Evolutionary conservation across 1,139 yeast species (phyloP), one percentile per base, ranked within the genome.

Genomic region (Schwanniomyces etchellsii): DNA sequence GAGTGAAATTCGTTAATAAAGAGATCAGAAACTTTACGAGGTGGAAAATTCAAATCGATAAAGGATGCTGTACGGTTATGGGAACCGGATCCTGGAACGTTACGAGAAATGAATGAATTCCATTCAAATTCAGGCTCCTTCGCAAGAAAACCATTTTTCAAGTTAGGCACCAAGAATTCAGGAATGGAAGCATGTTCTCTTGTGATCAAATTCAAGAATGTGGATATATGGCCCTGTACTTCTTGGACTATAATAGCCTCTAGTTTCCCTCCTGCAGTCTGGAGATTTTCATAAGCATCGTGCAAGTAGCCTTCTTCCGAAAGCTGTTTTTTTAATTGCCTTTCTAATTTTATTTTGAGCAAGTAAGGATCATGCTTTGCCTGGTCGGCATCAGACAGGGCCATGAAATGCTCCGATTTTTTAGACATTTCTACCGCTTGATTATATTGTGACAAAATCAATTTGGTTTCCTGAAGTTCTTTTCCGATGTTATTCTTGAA

Each of bases 181-280:
- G 80, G 74, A 12, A 81, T 76, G 22, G 81, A 63, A 37, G 79
- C 78, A 25, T 85, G 78, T 51, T 84, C 89, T 37, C 73, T 75
- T 28, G 78, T 81, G 32, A 82, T 57, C 22, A 79, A 55, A 38
- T 74, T 76, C 21, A 93, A 82, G 57, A 81, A 89, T 28, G 71
- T 72, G 6, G 81, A 74, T 40, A 88, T 56, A 23, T 93, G 86
- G 44, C 77, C 80, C 59, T 89, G 97, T 32, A 91, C 65, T 52
- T 89, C 96, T 52, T 78, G 69, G 25, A 83, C 86, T 14, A 91
- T 93, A 37, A 86, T 91, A 41, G 81, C 77, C 56, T 89, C 97
- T 42, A 93, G 70, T 50, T 88, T 93, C 36, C 82, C 78, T 28
- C 95, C 96, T 1, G 95, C 83, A 25, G 76, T 74, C 59, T 91